Evolutionary conservation across 148 eudicot species (phyloP), one percentile per base, ranked within the genome.

Genomic region (Beta vulgaris): DNA sequence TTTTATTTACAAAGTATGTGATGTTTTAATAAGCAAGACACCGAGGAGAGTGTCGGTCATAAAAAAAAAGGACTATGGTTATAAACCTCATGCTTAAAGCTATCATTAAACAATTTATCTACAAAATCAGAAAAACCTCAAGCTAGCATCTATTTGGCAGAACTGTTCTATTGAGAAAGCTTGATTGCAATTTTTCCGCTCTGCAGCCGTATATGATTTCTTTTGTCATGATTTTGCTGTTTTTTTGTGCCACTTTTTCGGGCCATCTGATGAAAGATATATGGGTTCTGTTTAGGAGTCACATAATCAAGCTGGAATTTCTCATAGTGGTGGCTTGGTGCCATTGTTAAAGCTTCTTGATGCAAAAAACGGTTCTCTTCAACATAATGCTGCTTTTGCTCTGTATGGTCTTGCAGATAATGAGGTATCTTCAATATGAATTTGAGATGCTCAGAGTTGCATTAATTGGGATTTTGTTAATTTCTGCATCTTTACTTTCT

Each of bases 321-420:
- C 73, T 71, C 79, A 80, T 57, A 76, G 79, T 43, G 83, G 83
- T 54, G 83, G 83, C 44, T 65, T 80, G 29, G 79, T 80, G 65
- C 79, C 83, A 19, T 65, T 80, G 54, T 26, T 80, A 46, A 71
- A 76, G 68, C 83, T 80, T 76, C 79, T 80, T 66, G 83, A 80
- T 65, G 77, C 83, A 32, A 76, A 5, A 71, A 76, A 75, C 66
- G 83, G 83, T 35, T 76, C 83, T 65, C 76, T 80, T 64, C 83
- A 80, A 61, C 83, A 80, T 54, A 80, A 80, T 76, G 76, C 83
- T 64, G 83, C 83, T 42, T 80, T 80, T 76, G 83, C 83, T 43
- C 83, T 80, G 46, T 80, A 80, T 46, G 83, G 83, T 60, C 79
- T 80, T 64, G 83, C 83, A 28, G 97, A 93, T 77, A 93, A 93